phyloP scores from a whole-genome alignment of 2,329 filamentous ascomycete genomes.

The Colletotrichum sp. region DNA sequence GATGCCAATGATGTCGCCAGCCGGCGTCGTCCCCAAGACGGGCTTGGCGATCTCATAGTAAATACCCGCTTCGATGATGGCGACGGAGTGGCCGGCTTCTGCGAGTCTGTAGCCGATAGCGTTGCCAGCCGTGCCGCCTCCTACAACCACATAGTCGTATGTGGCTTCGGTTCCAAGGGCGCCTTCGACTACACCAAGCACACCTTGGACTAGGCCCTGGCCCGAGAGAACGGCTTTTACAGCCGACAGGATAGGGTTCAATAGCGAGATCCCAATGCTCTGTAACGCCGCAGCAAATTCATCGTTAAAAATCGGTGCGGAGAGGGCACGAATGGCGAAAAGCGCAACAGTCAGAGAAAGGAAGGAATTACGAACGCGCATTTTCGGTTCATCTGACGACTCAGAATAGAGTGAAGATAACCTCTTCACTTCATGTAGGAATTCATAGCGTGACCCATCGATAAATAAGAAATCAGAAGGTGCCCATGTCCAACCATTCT shows the following conservation, averaged over 20 bases:
- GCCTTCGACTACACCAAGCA: neutral
- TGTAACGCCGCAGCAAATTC: neutral
- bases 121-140: conserved; percentile 44
- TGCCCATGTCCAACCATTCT: neutral
- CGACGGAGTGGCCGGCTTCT: conserved; percentile 30
- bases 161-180: neutral
- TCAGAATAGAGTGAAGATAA: no score
- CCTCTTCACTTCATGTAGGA: neutral
- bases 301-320: neutral
- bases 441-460: neutral
- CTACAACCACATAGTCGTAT: conserved; percentile 31
- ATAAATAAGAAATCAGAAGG: neutral
- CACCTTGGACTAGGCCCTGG: neutral
- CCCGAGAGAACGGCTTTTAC: neutral
- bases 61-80: conserved; percentile 42
- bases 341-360: neutral
- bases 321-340: neutral
- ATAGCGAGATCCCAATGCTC: neutral
- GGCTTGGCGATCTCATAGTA: conserved; percentile 35
- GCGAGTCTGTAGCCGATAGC: conserved; percentile 37
- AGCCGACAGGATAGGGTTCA: neutral
- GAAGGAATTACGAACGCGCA: neutral
- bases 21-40: conserved; percentile 26
- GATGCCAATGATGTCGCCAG: neutral
- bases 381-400: neutral